Percentiles rank a stretch among this genome's conserved stretches.
These are phyloP conservation scores for Leucogyrophana mollusca DNA, from an alignment of 768 basidiomycete species.

Conservation along the genomic window DNA sequence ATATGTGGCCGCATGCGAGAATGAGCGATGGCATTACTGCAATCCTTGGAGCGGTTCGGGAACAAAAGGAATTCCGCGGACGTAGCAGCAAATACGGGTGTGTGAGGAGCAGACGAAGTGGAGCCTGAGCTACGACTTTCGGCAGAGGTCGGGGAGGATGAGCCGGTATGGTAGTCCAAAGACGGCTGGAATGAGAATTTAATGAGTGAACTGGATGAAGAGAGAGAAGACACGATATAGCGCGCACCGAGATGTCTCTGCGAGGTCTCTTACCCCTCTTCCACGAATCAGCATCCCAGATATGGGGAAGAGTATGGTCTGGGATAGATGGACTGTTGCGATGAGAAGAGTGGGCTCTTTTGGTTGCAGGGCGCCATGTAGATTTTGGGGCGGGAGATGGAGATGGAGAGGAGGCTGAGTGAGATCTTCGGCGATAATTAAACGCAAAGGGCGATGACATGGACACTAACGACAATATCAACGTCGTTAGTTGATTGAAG, in stretches of 20 bases:
- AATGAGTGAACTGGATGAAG: constrained; percentile 6
- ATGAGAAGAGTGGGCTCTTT: constrained; percentile 47
- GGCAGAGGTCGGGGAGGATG: constrained; percentile 27
- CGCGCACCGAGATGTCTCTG: constrained; percentile 44
- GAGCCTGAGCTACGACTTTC: constrained; percentile 26
- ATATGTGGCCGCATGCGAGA: constrained; percentile 21
- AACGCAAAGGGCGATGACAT: constrained; percentile 35
- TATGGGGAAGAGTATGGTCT: constrained; percentile 36
- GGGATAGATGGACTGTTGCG: constrained; percentile 32
- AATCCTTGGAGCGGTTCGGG: constrained; percentile 21
- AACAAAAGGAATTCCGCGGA: constrained; percentile 51
- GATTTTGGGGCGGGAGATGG: constrained; percentile 34
- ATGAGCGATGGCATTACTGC: constrained; percentile 7
- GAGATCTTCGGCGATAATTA: constrained; percentile 51
- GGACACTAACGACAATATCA: constrained; percentile 7
- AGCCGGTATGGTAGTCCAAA: constrained; percentile 17
- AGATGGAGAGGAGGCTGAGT: constrained; percentile 42
- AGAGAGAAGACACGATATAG: constrained; percentile 4
- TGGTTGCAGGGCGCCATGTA: constrained; percentile 43
- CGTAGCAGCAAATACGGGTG: constrained; percentile 43
- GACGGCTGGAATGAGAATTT: constrained; percentile 14
- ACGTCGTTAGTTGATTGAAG: too few relatives aligned
- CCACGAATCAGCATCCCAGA: constrained; percentile 54
- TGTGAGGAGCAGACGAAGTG: constrained; percentile 25
- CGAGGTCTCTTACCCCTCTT: constrained; percentile 55